Evolutionary conservation across 2,329 filamentous ascomycete genomes (phyloP), one percentile per base, ranked within the genome.

Genomic region (Aschersonia sp.): DNA sequence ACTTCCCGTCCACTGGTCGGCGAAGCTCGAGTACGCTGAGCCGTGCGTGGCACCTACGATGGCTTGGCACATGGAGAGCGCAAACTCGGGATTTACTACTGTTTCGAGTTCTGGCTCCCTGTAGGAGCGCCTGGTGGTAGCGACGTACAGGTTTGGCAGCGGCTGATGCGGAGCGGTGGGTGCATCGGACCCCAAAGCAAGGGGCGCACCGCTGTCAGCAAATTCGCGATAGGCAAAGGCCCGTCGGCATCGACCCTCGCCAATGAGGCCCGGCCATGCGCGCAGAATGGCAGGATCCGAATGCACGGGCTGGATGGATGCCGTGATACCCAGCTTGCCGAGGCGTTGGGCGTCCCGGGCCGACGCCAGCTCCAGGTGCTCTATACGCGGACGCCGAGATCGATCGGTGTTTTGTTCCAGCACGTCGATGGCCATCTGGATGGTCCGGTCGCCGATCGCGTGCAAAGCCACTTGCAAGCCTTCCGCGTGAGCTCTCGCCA

Each of bases 171-270:
- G 74, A 1, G 78, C 77, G 0, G 77, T 81, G 0, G 77, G 77
- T 0, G 74, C 68, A 52, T 82, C 78, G 2, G 70, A 74, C 0
- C 78, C 78, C 9, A 82, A 66, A 0, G 77, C 76, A 0, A 82
- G 58, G 1, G 64, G 57, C 0, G 77, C 74, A 1, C 76, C 76
- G 0, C 65, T 64, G 42, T 75, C 71, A 2, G 68, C 66, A 37
- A 82, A 79, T 44, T 82, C 77, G 41, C 70, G 68, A 58, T 83
- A 83, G 0, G 79, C 75, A 54, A 83, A 83, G 0, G 77, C 77
- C 11, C 77, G 67, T 45, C 66, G 66, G 61, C 77, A 75, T 1
- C 77, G 66, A 12, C 70, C 62, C 9, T 61, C 57, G 1, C 76
- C 78, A 4, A 83, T 61, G 12, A 83, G 67, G 6, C 66, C 62